A percentile compares a stretch with the other conserved stretches of the same genome.
phyloP scores from a whole-genome alignment of 306 rosid species.

The Prunus padus region DNA sequence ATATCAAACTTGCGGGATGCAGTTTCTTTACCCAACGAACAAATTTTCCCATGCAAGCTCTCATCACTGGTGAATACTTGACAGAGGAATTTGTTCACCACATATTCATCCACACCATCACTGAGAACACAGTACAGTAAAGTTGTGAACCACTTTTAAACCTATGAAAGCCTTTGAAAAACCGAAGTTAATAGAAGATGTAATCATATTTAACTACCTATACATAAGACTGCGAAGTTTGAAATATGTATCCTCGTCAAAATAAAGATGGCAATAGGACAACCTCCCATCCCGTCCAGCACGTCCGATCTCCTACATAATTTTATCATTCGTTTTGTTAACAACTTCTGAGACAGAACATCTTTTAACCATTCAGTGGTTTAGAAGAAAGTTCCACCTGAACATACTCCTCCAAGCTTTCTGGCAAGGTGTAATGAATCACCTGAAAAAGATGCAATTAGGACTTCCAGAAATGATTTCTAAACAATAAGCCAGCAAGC shows the following conservation, averaged over 20 bases:
- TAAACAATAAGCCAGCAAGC: slow-evolving; percentile 2
- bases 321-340: slow-evolving; percentile 20
- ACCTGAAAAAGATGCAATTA: slow-evolving; percentile 54
- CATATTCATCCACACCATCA: slow-evolving; percentile 88
- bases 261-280: slow-evolving; percentile 82
- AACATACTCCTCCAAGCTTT: slow-evolving; percentile 92
- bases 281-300: slow-evolving; percentile 92
- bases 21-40: slow-evolving; percentile 70
- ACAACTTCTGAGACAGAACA: slow-evolving; percentile 19
- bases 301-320: slow-evolving; percentile 82
- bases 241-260: slow-evolving; percentile 65
- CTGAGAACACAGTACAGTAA: slow-evolving; percentile 44
- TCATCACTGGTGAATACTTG: slow-evolving; percentile 63
- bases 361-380: slow-evolving; percentile 9
- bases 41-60: slow-evolving; percentile 53
- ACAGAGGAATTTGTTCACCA: slow-evolving; percentile 68
- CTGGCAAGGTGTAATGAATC: slow-evolving; percentile 91
- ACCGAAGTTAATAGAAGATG: slow-evolving; percentile 17
- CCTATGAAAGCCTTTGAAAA: not conserved
- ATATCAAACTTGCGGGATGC: slow-evolving; percentile 84
- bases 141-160: slow-evolving; percentile 1
- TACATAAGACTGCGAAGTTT: slow-evolving; percentile 88
- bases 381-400: slow-evolving; percentile 54
- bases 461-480: slow-evolving; percentile 13
- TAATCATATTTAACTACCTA: slow-evolving; percentile 45